Base-by-base conservation (phyloP, 345 rosid species). In the Gossypium herbaceum region DNA sequence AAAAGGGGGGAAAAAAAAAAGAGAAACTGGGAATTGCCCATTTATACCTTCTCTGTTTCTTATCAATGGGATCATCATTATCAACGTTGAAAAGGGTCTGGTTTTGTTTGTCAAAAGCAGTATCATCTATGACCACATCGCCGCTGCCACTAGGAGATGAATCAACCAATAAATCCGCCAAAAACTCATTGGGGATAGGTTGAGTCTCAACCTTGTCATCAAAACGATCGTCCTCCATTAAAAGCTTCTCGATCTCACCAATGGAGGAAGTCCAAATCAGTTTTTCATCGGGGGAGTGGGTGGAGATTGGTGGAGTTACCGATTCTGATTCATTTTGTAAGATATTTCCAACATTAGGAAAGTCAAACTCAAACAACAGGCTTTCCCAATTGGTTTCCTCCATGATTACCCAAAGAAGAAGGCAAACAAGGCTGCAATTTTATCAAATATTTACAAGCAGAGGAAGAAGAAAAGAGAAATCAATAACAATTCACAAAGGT, bases 31-130 rank as follows among this genome's bases (percentile, higher is more conserved):
- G 12, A 57, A 73, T 3, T 34, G 2, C 12, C 56, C 17, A 34
- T 4, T 67, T 4, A 20, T 82, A 80, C 85, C 88, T 79, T 73
- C 72, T 81, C 86, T 50, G 83, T 78, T 86, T 88, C 82, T 79
- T 88, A 43, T 78, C 68, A 70, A 61, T 27, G 50, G 79, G 81
- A 74, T 79, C 80, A 57, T 75, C 78, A 22, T 71, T 54, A 20
- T 34, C 78, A 25, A 15, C 29, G 12, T 6, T 34, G 51, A 67
- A 10, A 0, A 51, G 45, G 51, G 34, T 22, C 4, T 59, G 55
- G 71, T 27, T 43, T 67, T 76, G 57, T 9, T 76, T 44, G n/a
- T 20, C 16, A 22, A 68, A 17, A 24, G 67, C 43, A n/a, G 77
- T 55, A 47, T 19, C 75, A 57, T 75, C 80, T 41, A 67, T 13